Evolutionary conservation across 306 rosid genomes (phyloP).

Genomic region (Castanopsis chinensis): DNA sequence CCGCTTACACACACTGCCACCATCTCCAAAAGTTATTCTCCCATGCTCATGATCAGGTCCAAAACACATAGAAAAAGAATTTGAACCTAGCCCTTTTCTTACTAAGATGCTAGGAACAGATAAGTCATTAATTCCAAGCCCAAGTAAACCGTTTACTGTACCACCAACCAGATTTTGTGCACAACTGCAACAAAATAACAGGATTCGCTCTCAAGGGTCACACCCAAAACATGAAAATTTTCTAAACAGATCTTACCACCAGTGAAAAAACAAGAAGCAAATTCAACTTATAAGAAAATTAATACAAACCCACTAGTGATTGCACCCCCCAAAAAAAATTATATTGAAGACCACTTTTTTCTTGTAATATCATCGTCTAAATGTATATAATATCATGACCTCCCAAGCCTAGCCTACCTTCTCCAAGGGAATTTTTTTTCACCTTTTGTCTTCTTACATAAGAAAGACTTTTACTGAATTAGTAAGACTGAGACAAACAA

Average conservation of each 20-base stretch:
- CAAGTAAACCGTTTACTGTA: slow-evolving; percentile 77
- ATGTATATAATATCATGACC: neutral
- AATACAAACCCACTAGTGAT: neutral
- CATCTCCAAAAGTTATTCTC: slow-evolving; percentile 84
- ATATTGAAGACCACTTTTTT: slow-evolving; percentile 2
- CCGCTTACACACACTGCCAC: too few species aligned
- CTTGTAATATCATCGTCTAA: slow-evolving; percentile 6
- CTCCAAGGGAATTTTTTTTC: neutral
- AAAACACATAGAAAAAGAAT: slow-evolving; percentile 92
- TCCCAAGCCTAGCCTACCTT: neutral
- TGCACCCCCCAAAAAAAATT: neutral
- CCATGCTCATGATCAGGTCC: slow-evolving; percentile 53
- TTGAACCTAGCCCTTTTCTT: slow-evolving; percentile 36
- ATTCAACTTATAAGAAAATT: neutral
- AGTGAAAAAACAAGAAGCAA: slow-evolving; percentile 7
- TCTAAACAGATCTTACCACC: neutral
- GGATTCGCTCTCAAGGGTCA: neutral
- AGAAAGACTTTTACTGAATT: neutral
- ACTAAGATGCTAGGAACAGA: slow-evolving; percentile 87
- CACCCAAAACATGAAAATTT: neutral
- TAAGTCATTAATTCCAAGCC: slow-evolving; percentile 63
- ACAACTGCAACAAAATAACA: slow-evolving; percentile 53
- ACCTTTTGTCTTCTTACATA: neutral
- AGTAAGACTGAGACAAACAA: neutral
- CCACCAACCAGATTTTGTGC: slow-evolving; percentile 71